phyloP scores from a whole-genome alignment of 768 basidiomycete species.

The Boletus rex-veris region DNA sequence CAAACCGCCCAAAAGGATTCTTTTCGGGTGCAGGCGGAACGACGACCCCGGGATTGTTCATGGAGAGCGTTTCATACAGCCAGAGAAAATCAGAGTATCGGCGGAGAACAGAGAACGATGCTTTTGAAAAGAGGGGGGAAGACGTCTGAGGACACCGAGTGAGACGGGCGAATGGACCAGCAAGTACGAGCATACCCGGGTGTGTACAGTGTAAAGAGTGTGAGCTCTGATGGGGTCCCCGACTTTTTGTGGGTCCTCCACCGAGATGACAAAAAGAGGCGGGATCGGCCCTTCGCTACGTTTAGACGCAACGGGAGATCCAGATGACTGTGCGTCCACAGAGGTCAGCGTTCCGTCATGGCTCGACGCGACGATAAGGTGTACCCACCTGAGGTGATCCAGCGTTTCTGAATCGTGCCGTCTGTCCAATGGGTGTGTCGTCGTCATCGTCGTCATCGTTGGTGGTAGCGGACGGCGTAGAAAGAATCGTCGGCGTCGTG shows the following conservation, averaged over 20 bases:
- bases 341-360: not conserved
- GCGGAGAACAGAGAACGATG: constrained; percentile 88
- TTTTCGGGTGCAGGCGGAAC: constrained; percentile 98
- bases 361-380: not conserved
- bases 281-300: constrained; percentile 46
- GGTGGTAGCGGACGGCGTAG: constrained; percentile 23
- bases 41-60: constrained; percentile 94
- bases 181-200: constrained; percentile 49
- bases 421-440: constrained; percentile 62
- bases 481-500: constrained; percentile 13
- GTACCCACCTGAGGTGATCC: constrained; percentile 25
- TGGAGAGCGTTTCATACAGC: constrained; percentile 84
- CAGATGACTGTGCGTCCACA: constrained; percentile 10
- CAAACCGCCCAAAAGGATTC: constrained; percentile 89
- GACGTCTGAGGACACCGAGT: constrained; percentile 56
- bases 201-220: constrained; percentile 96
- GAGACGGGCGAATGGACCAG: not conserved
- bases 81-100: constrained; percentile 97
- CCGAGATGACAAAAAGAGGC: constrained; percentile 79
- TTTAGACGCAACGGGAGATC: constrained; percentile 13
- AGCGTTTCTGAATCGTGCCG: constrained; percentile 29
- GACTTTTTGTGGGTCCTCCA: constrained; percentile 96
- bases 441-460: constrained; percentile 59
- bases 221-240: constrained; percentile 94
- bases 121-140: constrained; percentile 78